These are phyloP conservation scores for Apiospora sp. DNA, from an alignment of 2,329 filamentous ascomycete genomes.

Conservation along the genomic window DNA sequence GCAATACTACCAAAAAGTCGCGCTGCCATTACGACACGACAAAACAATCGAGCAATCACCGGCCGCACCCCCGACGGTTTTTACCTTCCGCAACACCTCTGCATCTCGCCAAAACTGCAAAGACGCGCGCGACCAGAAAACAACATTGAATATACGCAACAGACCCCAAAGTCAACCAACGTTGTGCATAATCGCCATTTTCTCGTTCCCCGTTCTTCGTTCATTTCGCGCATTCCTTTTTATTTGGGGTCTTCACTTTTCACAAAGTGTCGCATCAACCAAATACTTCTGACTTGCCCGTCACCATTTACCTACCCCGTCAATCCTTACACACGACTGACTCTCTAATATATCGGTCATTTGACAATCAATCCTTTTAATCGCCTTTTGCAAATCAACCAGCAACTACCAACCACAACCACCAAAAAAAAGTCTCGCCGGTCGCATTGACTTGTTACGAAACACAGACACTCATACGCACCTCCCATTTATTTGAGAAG, in stretches of 20 bases:
- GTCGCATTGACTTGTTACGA: constrained; percentile 18
- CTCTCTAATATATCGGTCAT: constrained; percentile 12
- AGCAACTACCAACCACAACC: not conserved
- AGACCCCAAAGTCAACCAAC: constrained; percentile 9
- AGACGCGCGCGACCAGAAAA: constrained; percentile 23
- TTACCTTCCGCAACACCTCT: constrained; percentile 29
- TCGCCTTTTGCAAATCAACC: not conserved
- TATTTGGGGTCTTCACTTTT: not conserved
- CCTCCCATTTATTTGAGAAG: constrained; percentile 17
- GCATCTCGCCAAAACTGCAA: constrained; percentile 24
- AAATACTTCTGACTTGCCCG: constrained; percentile 1
- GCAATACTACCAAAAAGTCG: constrained; percentile 19
- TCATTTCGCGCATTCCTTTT: constrained; percentile 31
- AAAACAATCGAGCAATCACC: constrained; percentile 30
- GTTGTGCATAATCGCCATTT: constrained; percentile 2
- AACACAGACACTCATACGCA: not conserved
- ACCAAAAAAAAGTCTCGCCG: constrained; percentile 8
- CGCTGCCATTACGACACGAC: constrained; percentile 20
- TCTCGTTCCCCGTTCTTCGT: constrained; percentile 3
- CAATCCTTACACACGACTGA: constrained; percentile 4
- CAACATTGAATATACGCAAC: constrained; percentile 9
- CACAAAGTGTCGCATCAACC: constrained; percentile 15
- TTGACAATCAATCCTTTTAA: constrained; percentile 16
- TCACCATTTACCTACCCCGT: not conserved
- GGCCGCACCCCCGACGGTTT: constrained; percentile 22